Base-by-base conservation (phyloP, 1,284 basidiomycete genomes). In the Tilletiopsis washingtonensis region DNA sequence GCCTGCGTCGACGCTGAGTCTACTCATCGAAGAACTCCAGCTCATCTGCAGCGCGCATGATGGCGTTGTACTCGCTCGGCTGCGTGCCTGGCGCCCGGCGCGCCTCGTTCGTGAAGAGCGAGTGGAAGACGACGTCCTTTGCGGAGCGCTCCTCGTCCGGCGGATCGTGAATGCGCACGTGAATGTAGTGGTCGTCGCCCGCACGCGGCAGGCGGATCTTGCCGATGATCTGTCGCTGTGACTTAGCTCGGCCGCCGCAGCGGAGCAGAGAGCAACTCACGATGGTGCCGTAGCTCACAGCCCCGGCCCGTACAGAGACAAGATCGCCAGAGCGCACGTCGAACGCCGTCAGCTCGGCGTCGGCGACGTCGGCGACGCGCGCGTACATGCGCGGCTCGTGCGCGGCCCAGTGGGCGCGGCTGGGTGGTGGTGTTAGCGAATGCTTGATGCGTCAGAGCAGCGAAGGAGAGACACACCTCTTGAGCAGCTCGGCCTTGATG, bases 161-260 rank as follows among this genome's bases (percentile, higher is more conserved):
- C 17, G 43, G 43, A 45, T 45, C 43, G 25, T 45, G 43, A 32
- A 45, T 29, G 4, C 43, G 20, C 5, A 39, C 37, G 37, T 39
- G 37, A 19, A 39, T 39, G 37, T 39, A 39, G 15, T 5, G 6
- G 37, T 39, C 37, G 37, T 9, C 7, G 23, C 29, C 37, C 3
- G 43, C 29, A 5, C n/a, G 5, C 5, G 84, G 83, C 41, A 86
- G 77, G 60, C 79, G 80, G 66, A 87, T 79, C 77, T 86, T 86
- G 20, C 85, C 85, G 21, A 87, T 73, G 54, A 87, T 79, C 29
- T 34, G 29, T n/a, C 29, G 29, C 9, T 34, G 29, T n/a, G 29
- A n/a, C 9, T 34, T 34, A n/a, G 29, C 29, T 34, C 29, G 9
- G 29, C 29, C n/a, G 29, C 29, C 29, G 9, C 9, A 34, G 29